phyloP scores from a whole-genome alignment of 768 basidiomycete species.

The Phanerodontia chrysosporium region DNA sequence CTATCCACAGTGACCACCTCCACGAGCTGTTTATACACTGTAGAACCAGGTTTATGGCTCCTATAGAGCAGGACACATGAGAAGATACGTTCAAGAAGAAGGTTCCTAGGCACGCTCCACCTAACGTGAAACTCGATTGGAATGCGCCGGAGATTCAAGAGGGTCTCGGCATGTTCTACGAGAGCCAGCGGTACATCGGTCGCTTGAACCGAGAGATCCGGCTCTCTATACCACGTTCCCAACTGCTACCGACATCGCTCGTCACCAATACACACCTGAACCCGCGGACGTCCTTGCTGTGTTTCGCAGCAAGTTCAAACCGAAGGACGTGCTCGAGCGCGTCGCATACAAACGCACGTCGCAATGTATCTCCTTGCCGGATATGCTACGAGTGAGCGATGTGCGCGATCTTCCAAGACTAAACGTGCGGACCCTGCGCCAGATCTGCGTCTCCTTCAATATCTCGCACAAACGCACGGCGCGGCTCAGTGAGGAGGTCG shows the following conservation, averaged over 20 bases:
- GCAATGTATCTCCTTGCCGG: conserved; percentile 14
- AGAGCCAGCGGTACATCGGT: conserved; percentile 50
- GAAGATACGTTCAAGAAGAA: conserved; percentile 28
- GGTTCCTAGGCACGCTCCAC: conserved; percentile 37
- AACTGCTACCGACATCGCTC: background rate
- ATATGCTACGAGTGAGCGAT: conserved; percentile 1
- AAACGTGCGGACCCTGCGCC: conserved; percentile 41
- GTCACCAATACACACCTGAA: conserved; percentile 10
- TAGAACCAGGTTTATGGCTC: background rate
- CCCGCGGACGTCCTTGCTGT: background rate
- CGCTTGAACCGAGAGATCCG: conserved; percentile 53
- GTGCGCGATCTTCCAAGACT: conserved; percentile 26
- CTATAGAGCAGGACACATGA: background rate
- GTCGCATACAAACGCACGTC: conserved; percentile 8
- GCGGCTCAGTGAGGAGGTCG: conserved; percentile 51
- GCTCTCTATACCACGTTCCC: conserved; percentile 30
- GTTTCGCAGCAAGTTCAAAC: background rate
- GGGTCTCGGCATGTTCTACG: conserved; percentile 34
- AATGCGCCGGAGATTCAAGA: conserved; percentile 47
- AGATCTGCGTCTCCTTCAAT: conserved; percentile 42
- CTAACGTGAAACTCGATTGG: conserved; percentile 48
- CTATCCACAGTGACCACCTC: background rate
- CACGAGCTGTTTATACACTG: background rate
- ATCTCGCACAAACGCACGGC: conserved; percentile 37
- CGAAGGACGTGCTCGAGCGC: background rate